These are phyloP conservation scores for Datisca glomerata DNA, from an alignment of 306 rosid genomes.

Conservation along the genomic window DNA sequence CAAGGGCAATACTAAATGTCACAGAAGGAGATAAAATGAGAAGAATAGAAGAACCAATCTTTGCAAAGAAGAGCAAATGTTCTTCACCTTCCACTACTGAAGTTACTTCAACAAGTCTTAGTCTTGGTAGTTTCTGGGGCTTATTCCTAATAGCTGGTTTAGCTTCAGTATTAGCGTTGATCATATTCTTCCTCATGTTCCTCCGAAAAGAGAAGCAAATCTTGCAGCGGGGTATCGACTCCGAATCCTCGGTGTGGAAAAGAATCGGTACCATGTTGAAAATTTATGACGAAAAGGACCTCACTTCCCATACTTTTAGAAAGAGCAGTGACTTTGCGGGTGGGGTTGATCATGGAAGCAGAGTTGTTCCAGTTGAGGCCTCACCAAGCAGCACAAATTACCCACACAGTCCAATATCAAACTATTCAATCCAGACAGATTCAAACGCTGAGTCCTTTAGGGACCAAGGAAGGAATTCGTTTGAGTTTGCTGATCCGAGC, in stretches of 20 bases:
- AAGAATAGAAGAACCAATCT: slow-evolving; percentile 31
- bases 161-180: slow-evolving; percentile 22
- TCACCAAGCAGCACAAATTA: slow-evolving; percentile 21
- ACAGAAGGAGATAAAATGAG: slow-evolving; percentile 39
- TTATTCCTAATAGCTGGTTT: slow-evolving; percentile 32
- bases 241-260: slow-evolving; percentile 13
- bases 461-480: slow-evolving; percentile 5
- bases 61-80: slow-evolving; percentile 13
- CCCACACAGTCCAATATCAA: slow-evolving; percentile 28
- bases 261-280: slow-evolving; percentile 11
- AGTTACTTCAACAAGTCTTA: slow-evolving; percentile 26
- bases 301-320: slow-evolving; percentile 27
- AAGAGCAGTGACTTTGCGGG: slow-evolving; percentile 2
- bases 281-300: slow-evolving; percentile 26
- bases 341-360: neutral
- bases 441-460: no score
- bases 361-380: slow-evolving; percentile 5
- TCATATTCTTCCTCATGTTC: slow-evolving; percentile 14
- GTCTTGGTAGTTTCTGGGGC: slow-evolving; percentile 46
- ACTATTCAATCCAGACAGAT: no score
- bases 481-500: neutral
- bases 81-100: slow-evolving; percentile 13
- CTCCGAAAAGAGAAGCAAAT: slow-evolving; percentile 17
- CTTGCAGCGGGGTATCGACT: neutral
- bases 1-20: slow-evolving; percentile 40